Evolutionary conservation across 2,329 filamentous ascomycete species (phyloP).

Genomic region (Colletotrichum scovillei): DNA sequence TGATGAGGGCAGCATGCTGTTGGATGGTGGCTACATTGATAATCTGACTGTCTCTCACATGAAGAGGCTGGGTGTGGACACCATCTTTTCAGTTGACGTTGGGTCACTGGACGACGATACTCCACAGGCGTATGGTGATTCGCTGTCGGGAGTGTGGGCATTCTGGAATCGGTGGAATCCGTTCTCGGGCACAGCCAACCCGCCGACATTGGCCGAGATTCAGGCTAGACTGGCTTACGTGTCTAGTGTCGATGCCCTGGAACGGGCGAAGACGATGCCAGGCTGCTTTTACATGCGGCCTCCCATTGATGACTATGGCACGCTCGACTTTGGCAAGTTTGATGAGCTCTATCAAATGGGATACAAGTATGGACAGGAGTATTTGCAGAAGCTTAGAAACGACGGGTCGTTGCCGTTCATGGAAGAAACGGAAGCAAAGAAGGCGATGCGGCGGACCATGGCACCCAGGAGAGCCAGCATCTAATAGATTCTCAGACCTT

Average conservation of each 20-base stretch:
- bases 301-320: conserved; percentile 92
- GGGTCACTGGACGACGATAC: conserved; percentile 92
- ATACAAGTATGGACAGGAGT: conserved; percentile 86
- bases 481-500: conserved; percentile 46
- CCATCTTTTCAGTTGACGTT: conserved; percentile 96
- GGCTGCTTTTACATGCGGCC: conserved; percentile 98
- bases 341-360: conserved; percentile 95
- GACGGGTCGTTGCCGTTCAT: conserved; percentile 79
- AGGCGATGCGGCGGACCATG: conserved; percentile 80
- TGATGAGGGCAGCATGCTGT: conserved; percentile 95
- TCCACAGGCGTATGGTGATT: conserved; percentile 93
- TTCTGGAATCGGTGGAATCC: conserved; percentile 97
- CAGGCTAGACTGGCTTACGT: conserved; percentile 96
- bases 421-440: conserved; percentile 82
- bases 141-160: conserved; percentile 94
- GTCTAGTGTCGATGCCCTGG: conserved; percentile 91
- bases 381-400: conserved; percentile 79
- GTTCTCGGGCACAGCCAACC: conserved; percentile 88
- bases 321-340: conserved; percentile 96
- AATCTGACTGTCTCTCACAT: conserved; percentile 97
- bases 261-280: conserved; percentile 89
- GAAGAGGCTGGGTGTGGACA: conserved; percentile 91
- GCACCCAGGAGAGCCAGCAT: conserved; percentile 84
- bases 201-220: conserved; percentile 94
- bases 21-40: conserved; percentile 97